Evolutionary conservation across 2,329 filamentous ascomycete species (phyloP).

Genomic region (Mollisiaceae sp.): DNA sequence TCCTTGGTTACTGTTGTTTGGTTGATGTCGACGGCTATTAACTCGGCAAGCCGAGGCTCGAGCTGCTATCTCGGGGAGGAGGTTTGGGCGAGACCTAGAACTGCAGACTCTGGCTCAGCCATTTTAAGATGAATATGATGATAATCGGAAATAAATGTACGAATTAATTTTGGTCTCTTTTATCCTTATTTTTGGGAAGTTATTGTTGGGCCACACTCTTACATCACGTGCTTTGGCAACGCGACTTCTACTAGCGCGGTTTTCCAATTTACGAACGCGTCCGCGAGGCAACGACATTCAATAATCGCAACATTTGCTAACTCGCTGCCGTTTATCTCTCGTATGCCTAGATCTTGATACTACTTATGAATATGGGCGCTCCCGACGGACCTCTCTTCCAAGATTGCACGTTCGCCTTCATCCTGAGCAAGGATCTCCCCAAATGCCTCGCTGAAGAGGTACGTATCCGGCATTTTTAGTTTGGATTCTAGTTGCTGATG

Average conservation of each 20-base stretch:
- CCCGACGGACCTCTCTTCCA: conserved; percentile 31
- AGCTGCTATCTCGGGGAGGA: conserved; percentile 1
- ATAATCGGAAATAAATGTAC: neutral
- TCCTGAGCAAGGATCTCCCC: conserved; percentile 35
- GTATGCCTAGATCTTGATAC: neutral
- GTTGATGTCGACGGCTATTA: conserved; percentile 8
- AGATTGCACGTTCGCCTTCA: conserved; percentile 38
- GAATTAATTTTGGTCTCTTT: neutral
- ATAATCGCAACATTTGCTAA: neutral
- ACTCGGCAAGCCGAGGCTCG: conserved; percentile 15
- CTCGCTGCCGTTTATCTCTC: neutral
- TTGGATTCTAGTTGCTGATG: neutral
- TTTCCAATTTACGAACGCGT: neutral
- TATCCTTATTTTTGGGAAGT: neutral
- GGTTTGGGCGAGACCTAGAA: neutral
- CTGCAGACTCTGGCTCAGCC: neutral
- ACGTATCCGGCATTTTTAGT: conserved; percentile 5
- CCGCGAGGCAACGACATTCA: neutral
- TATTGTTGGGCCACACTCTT: neutral
- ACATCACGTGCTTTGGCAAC: neutral
- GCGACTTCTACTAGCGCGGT: neutral
- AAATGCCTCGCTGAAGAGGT: conserved; percentile 30
- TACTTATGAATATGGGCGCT: neutral
- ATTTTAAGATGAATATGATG: neutral
- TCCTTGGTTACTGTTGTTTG: neutral